Conservation (phyloP, 2,329 filamentous ascomycete genomes). For the Aureobasidium sp. region DNA sequence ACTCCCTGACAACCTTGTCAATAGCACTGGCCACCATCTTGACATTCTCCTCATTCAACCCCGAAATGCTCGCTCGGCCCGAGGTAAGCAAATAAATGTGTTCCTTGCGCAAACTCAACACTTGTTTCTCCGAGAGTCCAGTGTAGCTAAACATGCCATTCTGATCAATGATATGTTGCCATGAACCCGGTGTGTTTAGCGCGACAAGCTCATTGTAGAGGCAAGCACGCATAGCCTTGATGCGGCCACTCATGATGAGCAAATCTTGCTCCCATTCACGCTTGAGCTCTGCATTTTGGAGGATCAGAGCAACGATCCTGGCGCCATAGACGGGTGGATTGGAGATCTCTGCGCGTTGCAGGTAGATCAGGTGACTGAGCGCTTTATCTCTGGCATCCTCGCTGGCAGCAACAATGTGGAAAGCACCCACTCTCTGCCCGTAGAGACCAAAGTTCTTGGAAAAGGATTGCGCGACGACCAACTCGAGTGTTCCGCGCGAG, state of each 20-base stretch:
- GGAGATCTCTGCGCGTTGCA: conserved; percentile 89
- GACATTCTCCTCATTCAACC: conserved; percentile 7
- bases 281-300: conserved; percentile 72
- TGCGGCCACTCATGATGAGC: conserved; percentile 81
- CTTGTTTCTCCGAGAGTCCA: conserved; percentile 63
- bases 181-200: conserved; percentile 74
- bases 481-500: conserved; percentile 49
- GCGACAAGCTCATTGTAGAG: conserved; percentile 62
- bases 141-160: conserved; percentile 98
- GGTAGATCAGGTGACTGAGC: conserved; percentile 74
- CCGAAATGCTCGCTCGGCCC: conserved; percentile 1
- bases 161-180: conserved; percentile 75
- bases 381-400: conserved; percentile 63
- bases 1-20: conserved; percentile 9
- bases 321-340: conserved; percentile 89
- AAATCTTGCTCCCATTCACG: conserved; percentile 83
- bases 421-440: conserved; percentile 84
- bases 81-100: conserved; percentile 60
- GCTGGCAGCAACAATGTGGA: conserved; percentile 62
- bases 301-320: conserved; percentile 68
- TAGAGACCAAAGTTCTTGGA: conserved; percentile 64
- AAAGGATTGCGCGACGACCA: conserved; percentile 40
- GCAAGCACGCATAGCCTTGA: conserved; percentile 74
- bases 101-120: conserved; percentile 58
- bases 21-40: conserved; percentile 13